Base-by-base conservation (phyloP, 2,329 filamentous ascomycete genomes). In the Thelonectria discophora region DNA sequence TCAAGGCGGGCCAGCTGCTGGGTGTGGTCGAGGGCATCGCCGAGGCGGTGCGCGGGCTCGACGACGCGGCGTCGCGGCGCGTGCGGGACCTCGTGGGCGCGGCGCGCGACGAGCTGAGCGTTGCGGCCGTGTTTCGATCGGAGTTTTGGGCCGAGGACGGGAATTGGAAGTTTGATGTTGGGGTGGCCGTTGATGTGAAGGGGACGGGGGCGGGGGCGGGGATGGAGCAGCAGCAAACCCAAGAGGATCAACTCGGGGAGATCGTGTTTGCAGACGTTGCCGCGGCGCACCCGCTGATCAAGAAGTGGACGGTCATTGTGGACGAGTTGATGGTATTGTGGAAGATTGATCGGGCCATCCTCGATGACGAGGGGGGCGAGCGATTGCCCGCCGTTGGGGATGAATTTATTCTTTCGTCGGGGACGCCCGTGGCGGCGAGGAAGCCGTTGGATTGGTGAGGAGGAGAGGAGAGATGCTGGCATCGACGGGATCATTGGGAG, bases 11-110 rank as follows among this genome's bases (percentile, higher is more conserved):
- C 0, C 88, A 87, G 66, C 79, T 96, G 12, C 76, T 97, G 3
- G 95, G 95, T 0, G 79, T 92, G 4, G 73, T 97, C 6, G 92
- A 97, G 72, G 93, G 90, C 0, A 77, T 97, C 18, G 76, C 81
- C 1, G 78, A 79, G 13, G 86, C 87, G 10, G 66, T 85, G 65
- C 71, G 43, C 47, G 61, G 48, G 34, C 68, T 69, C 43, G 69
- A 63, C 20, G 64, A 72, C n/a, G 72, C 72, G 11, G 65, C 70
- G 2, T 57, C 63, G 34, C 67, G 58, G 48, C 58, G 56, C 49
- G 63, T 34, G 32, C 65, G 76, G 8, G 65, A 69, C 11, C 69
- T 87, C 24, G 72, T 86, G 2, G 72, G 71, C 1, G 77, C 81
- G 39, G 90, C 90, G 3, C 78, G 80, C 13, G 75, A 76, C 40